A percentile compares a stretch with the other conserved stretches of the same genome.
These are phyloP conservation scores for Aureobasidium mangrovei DNA, from an alignment of 2,329 filamentous ascomycete species.

Conservation along the genomic window DNA sequence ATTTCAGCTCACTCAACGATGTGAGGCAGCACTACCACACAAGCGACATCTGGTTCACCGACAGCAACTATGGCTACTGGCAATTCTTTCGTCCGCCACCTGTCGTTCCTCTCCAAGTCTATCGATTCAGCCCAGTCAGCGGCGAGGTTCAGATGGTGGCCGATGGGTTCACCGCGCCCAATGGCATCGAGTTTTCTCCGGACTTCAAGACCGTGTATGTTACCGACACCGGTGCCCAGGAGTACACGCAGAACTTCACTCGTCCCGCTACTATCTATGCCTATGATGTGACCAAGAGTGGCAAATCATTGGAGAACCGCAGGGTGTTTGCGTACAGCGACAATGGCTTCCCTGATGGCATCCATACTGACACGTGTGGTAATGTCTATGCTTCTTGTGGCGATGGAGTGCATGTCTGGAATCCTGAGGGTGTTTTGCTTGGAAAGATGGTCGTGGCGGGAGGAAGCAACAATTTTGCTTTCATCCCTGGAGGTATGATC, in stretches of 20 bases:
- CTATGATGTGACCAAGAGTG: conserved; percentile 31
- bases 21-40: conserved; percentile 30
- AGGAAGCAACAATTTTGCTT: conserved; percentile 33
- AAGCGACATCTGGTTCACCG: conserved; percentile 44
- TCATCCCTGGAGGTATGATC: conserved; percentile 26
- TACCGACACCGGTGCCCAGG: conserved; percentile 30
- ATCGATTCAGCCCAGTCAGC: conserved; percentile 36
- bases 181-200: conserved; percentile 38
- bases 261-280: conserved; percentile 36
- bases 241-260: conserved; percentile 25
- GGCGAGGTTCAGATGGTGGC: conserved; percentile 35
- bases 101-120: conserved; percentile 28
- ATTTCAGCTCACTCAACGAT: conserved; percentile 38
- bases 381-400: conserved; percentile 17
- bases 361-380: conserved; percentile 15
- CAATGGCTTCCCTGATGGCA: conserved; percentile 15
- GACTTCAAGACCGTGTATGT: conserved; percentile 39
- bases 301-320: conserved; percentile 24
- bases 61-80: conserved; percentile 34
- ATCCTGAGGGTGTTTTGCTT: conserved; percentile 16
- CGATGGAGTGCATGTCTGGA: conserved; percentile 17
- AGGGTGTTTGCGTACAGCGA: conserved; percentile 15
- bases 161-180: conserved; percentile 34
- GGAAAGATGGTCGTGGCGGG: conserved; percentile 42
- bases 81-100: conserved; percentile 30